Conservation (phyloP, 768 basidiomycete genomes). For the Leucocoprinus leucothites region DNA sequence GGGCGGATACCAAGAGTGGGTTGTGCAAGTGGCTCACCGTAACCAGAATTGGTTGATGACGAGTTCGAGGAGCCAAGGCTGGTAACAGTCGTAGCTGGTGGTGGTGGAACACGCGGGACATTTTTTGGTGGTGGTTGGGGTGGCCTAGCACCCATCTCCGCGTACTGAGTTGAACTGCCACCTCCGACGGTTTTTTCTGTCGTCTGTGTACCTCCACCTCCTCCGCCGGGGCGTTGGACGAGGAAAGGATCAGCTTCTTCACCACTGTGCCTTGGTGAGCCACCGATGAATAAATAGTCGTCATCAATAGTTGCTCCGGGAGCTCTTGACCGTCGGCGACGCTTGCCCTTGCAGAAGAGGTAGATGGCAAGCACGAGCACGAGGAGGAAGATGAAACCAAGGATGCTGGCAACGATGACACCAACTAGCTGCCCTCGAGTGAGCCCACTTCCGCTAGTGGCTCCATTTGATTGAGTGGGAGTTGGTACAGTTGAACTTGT, state of each 20-base stretch:
- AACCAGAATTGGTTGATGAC: conserved; percentile 41
- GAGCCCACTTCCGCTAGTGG: conserved; percentile 20
- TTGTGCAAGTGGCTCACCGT: conserved; percentile 39
- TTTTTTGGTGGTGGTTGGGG: conserved; percentile 11
- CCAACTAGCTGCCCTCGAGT: conserved; percentile 46
- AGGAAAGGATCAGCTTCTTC: conserved; percentile 70
- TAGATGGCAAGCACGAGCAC: conserved; percentile 43
- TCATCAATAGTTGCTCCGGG: conserved; percentile 33
- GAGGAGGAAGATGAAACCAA: conserved; percentile 57
- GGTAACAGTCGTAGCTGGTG: conserved; percentile 29
- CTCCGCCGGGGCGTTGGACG: conserved; percentile 27
- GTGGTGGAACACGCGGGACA: conserved; percentile 37
- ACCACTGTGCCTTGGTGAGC: conserved; percentile 65
- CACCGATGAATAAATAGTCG: conserved; percentile 48
- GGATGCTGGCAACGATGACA: conserved; percentile 57
- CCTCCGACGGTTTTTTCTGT: conserved; percentile 1
- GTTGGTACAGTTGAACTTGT: conserved; percentile 18
- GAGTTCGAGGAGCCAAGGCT: conserved; percentile 22
- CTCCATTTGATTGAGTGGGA: conserved; percentile 16
- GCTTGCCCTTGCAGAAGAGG: conserved; percentile 48
- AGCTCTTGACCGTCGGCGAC: conserved; percentile 28
- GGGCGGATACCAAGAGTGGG: conserved; percentile 36
- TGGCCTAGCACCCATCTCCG: conserved; percentile 23
- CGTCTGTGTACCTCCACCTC: conserved; percentile 6
- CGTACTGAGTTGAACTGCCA: conserved; percentile 1